Conservation (phyloP, 805 yeast genomes). For the Saccharomyces kudriavzevii region DNA sequence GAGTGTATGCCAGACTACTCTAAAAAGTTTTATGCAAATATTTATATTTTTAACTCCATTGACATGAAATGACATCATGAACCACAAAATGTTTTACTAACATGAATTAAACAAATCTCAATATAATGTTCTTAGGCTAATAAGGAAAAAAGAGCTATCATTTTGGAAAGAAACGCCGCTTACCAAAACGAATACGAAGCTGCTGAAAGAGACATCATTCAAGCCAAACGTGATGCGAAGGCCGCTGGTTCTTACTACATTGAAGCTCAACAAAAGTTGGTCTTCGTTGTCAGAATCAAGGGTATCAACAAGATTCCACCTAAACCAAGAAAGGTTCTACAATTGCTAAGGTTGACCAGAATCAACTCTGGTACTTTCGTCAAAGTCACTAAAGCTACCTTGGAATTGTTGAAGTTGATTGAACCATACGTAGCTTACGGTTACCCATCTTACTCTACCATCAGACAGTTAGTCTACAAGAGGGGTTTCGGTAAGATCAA, state of each 20-base stretch:
- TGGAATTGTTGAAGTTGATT: slow-evolving; percentile 84
- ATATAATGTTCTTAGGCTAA: slow-evolving; percentile 32
- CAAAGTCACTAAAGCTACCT: slow-evolving; percentile 90
- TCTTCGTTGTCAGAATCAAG: slow-evolving; percentile 96
- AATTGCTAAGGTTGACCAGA: slow-evolving; percentile 86
- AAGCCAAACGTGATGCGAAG: slow-evolving; percentile 89
- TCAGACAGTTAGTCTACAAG: slow-evolving; percentile 91
- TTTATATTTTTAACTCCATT: not conserved
- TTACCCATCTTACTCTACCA: slow-evolving; percentile 89
- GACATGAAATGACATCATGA: not conserved
- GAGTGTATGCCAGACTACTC: not conserved
- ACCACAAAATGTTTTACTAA: not conserved
- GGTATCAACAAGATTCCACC: slow-evolving; percentile 98
- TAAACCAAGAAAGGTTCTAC: slow-evolving; percentile 98
- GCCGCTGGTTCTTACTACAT: slow-evolving; percentile 91
- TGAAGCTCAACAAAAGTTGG: slow-evolving; percentile 89
- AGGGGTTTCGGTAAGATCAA: slow-evolving; percentile 96
- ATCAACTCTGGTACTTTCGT: slow-evolving; percentile 93
- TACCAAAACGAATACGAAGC: slow-evolving; percentile 91
- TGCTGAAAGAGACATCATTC: slow-evolving; percentile 80
- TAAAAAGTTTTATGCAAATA: not conserved
- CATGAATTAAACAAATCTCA: not conserved
- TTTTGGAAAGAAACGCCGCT: slow-evolving; percentile 92
- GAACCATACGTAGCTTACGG: slow-evolving; percentile 97
- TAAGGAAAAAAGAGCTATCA: slow-evolving; percentile 55